Conservation (phyloP, 2,329 filamentous ascomycete genomes). For the Trichoderma atrobrunneum region DNA sequence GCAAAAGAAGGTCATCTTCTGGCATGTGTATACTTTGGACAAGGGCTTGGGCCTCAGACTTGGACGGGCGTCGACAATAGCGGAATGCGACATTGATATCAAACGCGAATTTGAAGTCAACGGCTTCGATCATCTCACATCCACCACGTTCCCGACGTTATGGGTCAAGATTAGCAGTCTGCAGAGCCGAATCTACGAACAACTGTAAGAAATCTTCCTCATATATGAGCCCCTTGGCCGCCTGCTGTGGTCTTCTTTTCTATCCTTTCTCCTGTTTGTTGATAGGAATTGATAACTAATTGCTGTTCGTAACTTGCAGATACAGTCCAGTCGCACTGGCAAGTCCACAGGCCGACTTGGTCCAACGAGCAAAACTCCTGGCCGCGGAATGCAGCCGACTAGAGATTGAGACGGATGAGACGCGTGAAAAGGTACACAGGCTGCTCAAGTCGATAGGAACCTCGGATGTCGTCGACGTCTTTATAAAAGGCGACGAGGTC, state of each 20-base stretch:
- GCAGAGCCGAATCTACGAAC: slow-evolving; percentile 58
- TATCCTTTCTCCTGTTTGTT: neutral
- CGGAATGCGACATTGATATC: slow-evolving; percentile 58
- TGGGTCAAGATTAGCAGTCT: slow-evolving; percentile 58
- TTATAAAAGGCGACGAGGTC: slow-evolving; percentile 48
- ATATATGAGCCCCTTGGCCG: neutral
- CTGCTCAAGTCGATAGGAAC: slow-evolving; percentile 39
- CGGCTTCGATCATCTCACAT: slow-evolving; percentile 34
- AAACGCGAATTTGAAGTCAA: slow-evolving; percentile 44
- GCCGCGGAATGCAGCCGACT: slow-evolving; percentile 38
- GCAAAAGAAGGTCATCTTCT: slow-evolving; percentile 45
- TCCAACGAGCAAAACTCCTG: slow-evolving; percentile 38
- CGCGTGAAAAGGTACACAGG: slow-evolving; percentile 35
- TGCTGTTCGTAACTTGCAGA: slow-evolving; percentile 23
- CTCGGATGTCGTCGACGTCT: slow-evolving; percentile 42
- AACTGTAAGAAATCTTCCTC: slow-evolving; percentile 32
- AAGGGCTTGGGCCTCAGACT: slow-evolving; percentile 57
- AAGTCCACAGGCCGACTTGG: slow-evolving; percentile 39
- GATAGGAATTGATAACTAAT: neutral
- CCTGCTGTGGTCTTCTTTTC: neutral
- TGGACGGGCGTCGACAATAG: slow-evolving; percentile 56
- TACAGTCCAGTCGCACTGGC: slow-evolving; percentile 51
- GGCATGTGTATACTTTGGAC: slow-evolving; percentile 56
- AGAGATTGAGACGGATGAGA: slow-evolving; percentile 36
- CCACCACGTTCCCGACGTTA: slow-evolving; percentile 42